Base-by-base conservation (phyloP, 1,284 basidiomycete genomes). In the Cutaneotrichosporon sp. region DNA sequence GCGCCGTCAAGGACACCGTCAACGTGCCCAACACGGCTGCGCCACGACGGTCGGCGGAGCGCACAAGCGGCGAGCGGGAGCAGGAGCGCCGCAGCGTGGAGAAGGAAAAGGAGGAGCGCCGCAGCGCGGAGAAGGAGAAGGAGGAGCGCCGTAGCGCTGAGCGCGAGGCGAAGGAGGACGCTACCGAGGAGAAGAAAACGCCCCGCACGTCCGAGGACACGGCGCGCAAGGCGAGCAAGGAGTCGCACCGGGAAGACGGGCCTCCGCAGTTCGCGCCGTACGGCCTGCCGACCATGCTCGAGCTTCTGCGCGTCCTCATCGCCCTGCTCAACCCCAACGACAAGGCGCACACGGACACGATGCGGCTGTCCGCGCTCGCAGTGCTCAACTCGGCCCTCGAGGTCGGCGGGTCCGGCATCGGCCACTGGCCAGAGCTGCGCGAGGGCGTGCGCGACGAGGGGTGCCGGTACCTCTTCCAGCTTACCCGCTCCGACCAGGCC, bases 311-410 rank as follows among this genome's bases (percentile, higher is more conserved):
- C 2, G 97, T 99, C 29, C 85, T 99, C 53, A 88, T 97, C 70
- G 95, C 95, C 66, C 90, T 99, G 24, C 84, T 99, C 27, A 94
- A 99, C 77, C 97, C 97, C 18, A 90, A 87, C 69, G 94, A 97
- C 72, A 88, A 92, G 67, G 87, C 95, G 58, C 95, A 99, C 76
- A 98, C 97, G 5, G 95, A 98, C 76, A 92, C 95, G 4, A 98
- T 97, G 69, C 88, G 97, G 7, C 83, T 97, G 13, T 90, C 92
- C 51, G 91, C 94, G 0, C 84, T 99, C 34, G 86, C 89, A 0
- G 89, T 97, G 58, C 84, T 99, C 54, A 94, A 93, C 71, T 84
- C 89, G n/a, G 88, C 92, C 1, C 87, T 99, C 64, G 94, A 98
- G 79, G 87, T 89, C 33, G 86, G 91, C 9, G 94, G 95, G 4